Evolutionary conservation across 2,329 filamentous ascomycete genomes (phyloP).

Genomic region (Nothopassalora personata): DNA sequence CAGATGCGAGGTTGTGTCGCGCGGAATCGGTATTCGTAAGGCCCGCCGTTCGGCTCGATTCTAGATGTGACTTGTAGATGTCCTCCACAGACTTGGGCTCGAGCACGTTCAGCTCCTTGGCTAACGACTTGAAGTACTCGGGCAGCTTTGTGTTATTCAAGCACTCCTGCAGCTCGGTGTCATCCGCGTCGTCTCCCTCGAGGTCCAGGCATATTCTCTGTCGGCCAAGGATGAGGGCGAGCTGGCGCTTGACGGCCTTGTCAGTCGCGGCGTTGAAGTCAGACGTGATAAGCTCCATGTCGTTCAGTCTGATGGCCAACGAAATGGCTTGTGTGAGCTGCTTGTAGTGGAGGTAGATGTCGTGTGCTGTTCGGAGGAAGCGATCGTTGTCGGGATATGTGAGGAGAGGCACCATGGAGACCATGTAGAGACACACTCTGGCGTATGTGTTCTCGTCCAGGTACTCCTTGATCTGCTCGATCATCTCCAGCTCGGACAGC

Average conservation of each 20-base stretch:
- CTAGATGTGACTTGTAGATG: constrained; percentile 98
- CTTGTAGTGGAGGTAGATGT: constrained; percentile 89
- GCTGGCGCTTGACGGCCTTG: constrained; percentile 79
- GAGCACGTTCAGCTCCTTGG: constrained; percentile 92
- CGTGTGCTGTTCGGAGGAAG: constrained; percentile 87
- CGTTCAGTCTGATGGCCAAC: constrained; percentile 88
- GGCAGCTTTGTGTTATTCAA: constrained; percentile 82
- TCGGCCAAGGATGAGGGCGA: constrained; percentile 85
- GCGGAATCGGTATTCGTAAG: constrained; percentile 94
- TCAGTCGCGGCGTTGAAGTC: constrained; percentile 79
- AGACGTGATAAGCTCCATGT: constrained; percentile 67
- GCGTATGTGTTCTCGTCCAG: constrained; percentile 92
- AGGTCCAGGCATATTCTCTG: constrained; percentile 82
- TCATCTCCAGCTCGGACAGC: constrained; percentile 95
- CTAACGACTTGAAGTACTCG: constrained; percentile 88
- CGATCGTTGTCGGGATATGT: constrained; percentile 96
- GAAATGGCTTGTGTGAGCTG: constrained; percentile 91
- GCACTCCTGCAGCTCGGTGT: constrained; percentile 72
- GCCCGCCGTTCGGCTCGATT: constrained; percentile 86
- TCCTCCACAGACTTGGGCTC: constrained; percentile 97
- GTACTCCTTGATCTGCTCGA: constrained; percentile 81
- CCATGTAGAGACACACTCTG: constrained; percentile 94
- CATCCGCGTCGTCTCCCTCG: constrained; percentile 60
- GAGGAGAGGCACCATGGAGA: constrained; percentile 95
- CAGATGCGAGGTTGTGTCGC: constrained; percentile 88